A percentile compares a stretch with the other conserved stretches of the same genome.
These are phyloP conservation scores for Populus hybrid DNA, from an alignment of 441 rosid genomes.

Conservation along the genomic window DNA sequence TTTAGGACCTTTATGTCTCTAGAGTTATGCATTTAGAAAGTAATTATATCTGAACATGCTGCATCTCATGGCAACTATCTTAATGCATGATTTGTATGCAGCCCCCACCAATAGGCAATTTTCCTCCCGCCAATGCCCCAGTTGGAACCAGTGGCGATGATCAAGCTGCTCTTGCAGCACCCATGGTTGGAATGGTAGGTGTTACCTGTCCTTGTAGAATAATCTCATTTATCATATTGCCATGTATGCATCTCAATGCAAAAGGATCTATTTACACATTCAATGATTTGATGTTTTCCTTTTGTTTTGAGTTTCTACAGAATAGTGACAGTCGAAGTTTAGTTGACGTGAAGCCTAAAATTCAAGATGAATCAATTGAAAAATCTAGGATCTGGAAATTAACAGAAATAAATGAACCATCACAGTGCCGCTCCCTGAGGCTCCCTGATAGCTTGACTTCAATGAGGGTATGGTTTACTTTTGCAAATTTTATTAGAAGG, in stretches of 20 bases:
- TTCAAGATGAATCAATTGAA: constrained; percentile 60
- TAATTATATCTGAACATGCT: background rate
- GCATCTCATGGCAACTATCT: constrained; percentile 3
- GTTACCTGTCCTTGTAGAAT: background rate
- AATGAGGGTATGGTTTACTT: constrained; percentile 48
- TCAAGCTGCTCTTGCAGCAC: constrained; percentile 47
- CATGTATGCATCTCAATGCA: background rate
- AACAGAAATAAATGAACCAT: constrained; percentile 71
- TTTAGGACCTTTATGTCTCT: background rate
- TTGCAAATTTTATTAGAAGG: constrained; percentile 7
- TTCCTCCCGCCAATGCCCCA: constrained; percentile 46
- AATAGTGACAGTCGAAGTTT: constrained; percentile 51
- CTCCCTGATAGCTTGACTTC: constrained; percentile 64
- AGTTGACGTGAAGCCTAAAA: constrained; percentile 67
- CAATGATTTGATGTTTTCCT: constrained; percentile 1
- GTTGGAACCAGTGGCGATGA: constrained; percentile 54
- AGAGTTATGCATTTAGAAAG: background rate
- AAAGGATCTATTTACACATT: background rate
- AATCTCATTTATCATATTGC: background rate
- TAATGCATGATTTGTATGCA: constrained; percentile 24
- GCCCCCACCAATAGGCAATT: constrained; percentile 49
- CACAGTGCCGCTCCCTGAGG: constrained; percentile 75
- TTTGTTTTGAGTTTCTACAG: constrained; percentile 36
- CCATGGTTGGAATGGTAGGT: constrained; percentile 62
- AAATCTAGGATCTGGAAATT: constrained; percentile 75